Evolutionary conservation across 805 yeast genomes (phyloP).

Genomic region (Myxozyma neotropica): DNA sequence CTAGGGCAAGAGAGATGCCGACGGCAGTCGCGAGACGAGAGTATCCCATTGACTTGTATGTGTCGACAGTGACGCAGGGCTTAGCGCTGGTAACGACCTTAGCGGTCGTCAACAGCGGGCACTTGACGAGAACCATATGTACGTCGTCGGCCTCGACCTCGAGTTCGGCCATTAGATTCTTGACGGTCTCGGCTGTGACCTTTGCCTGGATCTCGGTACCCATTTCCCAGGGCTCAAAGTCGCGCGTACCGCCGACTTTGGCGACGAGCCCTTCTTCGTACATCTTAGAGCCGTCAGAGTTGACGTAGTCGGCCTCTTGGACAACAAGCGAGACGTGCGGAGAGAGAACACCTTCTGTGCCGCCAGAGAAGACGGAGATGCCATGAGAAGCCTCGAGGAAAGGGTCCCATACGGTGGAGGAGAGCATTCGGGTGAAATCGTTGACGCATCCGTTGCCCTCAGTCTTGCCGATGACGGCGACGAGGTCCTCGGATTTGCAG

Average conservation of each 20-base stretch:
- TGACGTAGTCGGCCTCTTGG: slow-evolving; percentile 25
- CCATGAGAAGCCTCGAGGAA: slow-evolving; percentile 25
- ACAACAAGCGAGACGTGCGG: slow-evolving; percentile 32
- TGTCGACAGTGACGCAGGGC: slow-evolving; percentile 31
- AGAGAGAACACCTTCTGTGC: slow-evolving; percentile 33
- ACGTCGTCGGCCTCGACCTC: slow-evolving; percentile 30
- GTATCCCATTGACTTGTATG: slow-evolving; percentile 35
- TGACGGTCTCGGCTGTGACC: slow-evolving; percentile 25
- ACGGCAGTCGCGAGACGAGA: slow-evolving; percentile 35
- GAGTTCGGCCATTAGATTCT: slow-evolving; percentile 26
- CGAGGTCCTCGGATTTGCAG: slow-evolving; percentile 20
- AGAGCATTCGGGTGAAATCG: slow-evolving; percentile 34
- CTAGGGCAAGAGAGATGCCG: slow-evolving; percentile 32
- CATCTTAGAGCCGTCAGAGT: slow-evolving; percentile 18
- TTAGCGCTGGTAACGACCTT: slow-evolving; percentile 32
- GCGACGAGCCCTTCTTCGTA: slow-evolving; percentile 32
- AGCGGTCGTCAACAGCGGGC: slow-evolving; percentile 33
- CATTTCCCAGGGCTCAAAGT: slow-evolving; percentile 35
- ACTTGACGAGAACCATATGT: slow-evolving; percentile 34
- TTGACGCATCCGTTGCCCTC: slow-evolving; percentile 35
- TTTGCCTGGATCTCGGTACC: slow-evolving; percentile 33
- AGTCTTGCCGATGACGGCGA: slow-evolving; percentile 33
- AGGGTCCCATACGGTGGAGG: slow-evolving; percentile 34
- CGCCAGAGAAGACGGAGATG: slow-evolving; percentile 34
- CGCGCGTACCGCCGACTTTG: slow-evolving; percentile 32